A percentile compares a stretch with the other conserved stretches of the same genome.
These are phyloP conservation scores for Mycothermus thermophilus DNA, from an alignment of 495 filamentous ascomycete genomes.

Conservation along the genomic window DNA sequence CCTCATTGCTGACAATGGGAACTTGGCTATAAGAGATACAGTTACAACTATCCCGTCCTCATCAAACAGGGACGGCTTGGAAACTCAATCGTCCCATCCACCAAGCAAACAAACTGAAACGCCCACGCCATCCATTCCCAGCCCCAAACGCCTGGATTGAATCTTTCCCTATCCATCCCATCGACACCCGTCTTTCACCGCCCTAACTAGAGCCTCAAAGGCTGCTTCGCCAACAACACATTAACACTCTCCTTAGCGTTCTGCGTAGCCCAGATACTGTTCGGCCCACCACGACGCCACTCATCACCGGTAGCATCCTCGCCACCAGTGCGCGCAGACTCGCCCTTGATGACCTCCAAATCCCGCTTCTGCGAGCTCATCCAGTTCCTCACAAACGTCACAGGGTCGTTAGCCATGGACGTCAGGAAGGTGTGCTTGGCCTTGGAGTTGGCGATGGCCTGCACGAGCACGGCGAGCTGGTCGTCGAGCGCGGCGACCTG, in stretches of 20 bases:
- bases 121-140: no score
- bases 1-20: no score
- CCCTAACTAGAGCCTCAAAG: constrained; percentile 4
- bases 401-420: constrained; percentile 64
- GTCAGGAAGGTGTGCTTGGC: constrained; percentile 77
- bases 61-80: no score
- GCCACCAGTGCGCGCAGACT: constrained; percentile 53
- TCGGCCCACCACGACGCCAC: constrained; percentile 39
- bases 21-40: no score
- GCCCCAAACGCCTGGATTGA: no score
- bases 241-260: constrained; percentile 45
- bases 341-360: constrained; percentile 78
- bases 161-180: no score
- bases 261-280: constrained; percentile 37
- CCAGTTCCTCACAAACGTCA: constrained; percentile 69
- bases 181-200: no score
- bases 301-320: constrained; percentile 43
- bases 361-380: constrained; percentile 77
- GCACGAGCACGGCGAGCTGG: constrained; percentile 64
- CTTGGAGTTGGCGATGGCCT: constrained; percentile 62
- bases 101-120: no score
- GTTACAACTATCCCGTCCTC: no score
- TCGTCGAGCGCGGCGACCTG: constrained; percentile 65
- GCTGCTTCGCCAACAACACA: constrained; percentile 33
- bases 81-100: no score